Evolutionary conservation across 2,329 filamentous ascomycete species (phyloP).

Genomic region (Ophiocordyceps sinensis): DNA sequence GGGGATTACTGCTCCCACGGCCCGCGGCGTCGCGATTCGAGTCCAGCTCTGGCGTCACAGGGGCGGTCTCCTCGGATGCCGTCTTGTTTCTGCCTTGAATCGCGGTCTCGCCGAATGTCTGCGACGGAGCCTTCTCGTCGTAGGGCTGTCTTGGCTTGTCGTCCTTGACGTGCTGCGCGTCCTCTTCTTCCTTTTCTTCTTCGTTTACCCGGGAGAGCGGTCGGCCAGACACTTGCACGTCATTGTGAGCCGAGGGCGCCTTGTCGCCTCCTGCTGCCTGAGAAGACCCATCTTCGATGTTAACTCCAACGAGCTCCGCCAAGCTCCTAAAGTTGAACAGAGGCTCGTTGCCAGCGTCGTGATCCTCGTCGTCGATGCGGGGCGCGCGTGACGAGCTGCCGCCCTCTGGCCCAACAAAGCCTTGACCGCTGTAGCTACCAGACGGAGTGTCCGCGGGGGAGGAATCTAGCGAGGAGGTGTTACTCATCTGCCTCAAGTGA

Average conservation of each 20-base stretch:
- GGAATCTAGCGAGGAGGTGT: constrained; percentile 69
- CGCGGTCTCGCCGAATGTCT: too few species aligned
- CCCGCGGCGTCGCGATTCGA: neutral
- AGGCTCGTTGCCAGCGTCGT: constrained; percentile 47
- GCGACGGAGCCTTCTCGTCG: neutral
- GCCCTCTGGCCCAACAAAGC: constrained; percentile 17
- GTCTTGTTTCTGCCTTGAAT: neutral
- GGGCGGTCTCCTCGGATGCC: constrained; percentile 2
- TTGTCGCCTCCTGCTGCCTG: constrained; percentile 14
- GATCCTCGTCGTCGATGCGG: constrained; percentile 32
- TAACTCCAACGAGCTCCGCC: constrained; percentile 65
- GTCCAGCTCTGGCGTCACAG: constrained; percentile 24
- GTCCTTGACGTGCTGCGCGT: constrained; percentile 17
- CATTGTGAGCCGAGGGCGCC: constrained; percentile 7
- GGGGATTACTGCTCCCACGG: constrained; percentile 2
- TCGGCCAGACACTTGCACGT: constrained; percentile 5
- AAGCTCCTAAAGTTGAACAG: constrained; percentile 89
- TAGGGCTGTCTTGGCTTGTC: neutral
- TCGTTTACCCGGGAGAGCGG: constrained; percentile 23
- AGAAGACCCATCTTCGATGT: constrained; percentile 32
- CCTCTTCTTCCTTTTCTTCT: constrained; percentile 19
- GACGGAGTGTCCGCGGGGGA: constrained; percentile 55
- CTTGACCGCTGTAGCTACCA: constrained; percentile 31
- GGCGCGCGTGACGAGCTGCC: constrained; percentile 33
- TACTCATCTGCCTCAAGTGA: constrained; percentile 71